These are phyloP conservation scores for Coffea canephora DNA, from an alignment of 257 asterid genomes.

Conservation along the genomic window DNA sequence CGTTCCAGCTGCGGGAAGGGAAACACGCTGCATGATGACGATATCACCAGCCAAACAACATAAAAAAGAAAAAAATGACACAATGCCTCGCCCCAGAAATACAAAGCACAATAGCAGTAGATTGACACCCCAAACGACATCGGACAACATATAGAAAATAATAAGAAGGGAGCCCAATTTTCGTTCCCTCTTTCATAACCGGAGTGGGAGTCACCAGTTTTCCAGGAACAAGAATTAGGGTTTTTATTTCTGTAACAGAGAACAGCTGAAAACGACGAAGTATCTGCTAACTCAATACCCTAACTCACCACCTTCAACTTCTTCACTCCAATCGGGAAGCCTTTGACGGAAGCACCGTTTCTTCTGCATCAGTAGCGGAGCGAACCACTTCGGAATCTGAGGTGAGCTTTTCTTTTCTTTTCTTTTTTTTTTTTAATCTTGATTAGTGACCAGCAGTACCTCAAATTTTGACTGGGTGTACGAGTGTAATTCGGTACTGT, in stretches of 20 bases:
- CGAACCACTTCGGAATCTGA: conserved; percentile 3
- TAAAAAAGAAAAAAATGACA: too few relatives aligned
- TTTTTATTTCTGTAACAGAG: neutral
- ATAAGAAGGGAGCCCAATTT: neutral
- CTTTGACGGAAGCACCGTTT: neutral
- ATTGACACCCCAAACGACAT: neutral
- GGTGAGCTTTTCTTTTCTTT: conserved; percentile 7
- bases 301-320: neutral
- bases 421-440: neutral
- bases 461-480: neutral
- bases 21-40: neutral
- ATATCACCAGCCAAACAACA: neutral
- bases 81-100: too few relatives aligned
- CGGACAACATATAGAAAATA: neutral
- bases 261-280: conserved; percentile 5
- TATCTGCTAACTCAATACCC: neutral
- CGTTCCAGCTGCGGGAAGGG: neutral
- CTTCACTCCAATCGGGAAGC: neutral
- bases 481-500: neutral
- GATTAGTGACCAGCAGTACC: neutral
- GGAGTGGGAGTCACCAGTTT: neutral
- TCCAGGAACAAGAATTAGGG: conserved; percentile 18
- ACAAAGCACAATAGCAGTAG: too few relatives aligned
- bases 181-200: neutral
- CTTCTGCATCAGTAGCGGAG: neutral